Evolutionary conservation across 306 rosid genomes (phyloP).

Genomic region (Quercus rubra): DNA sequence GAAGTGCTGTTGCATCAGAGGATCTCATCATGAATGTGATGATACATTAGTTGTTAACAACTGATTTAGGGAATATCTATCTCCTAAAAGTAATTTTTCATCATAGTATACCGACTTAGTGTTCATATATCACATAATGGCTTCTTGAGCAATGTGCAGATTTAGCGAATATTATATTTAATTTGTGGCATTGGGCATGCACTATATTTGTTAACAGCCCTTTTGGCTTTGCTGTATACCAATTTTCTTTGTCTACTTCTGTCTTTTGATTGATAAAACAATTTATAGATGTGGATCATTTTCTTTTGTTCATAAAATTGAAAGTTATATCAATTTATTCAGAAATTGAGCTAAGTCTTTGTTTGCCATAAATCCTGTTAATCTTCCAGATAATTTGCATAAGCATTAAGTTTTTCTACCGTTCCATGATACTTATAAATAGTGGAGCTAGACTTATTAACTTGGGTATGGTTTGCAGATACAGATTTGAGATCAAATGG

Average conservation of each 20-base stretch:
- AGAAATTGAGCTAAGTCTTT: neutral
- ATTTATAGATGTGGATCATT: neutral
- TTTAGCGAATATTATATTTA: neutral
- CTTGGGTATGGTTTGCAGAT: conserved; percentile 35
- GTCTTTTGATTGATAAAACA: neutral
- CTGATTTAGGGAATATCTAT: neutral
- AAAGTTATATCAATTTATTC: neutral
- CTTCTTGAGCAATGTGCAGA: neutral
- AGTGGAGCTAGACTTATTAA: neutral
- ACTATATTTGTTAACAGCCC: neutral
- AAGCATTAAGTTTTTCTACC: neutral
- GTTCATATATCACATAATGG: neutral
- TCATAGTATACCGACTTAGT: neutral
- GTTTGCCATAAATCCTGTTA: neutral
- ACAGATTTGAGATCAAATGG: conserved; percentile 58
- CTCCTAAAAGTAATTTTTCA: neutral
- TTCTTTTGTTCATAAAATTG: neutral
- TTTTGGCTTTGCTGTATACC: neutral
- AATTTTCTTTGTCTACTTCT: neutral
- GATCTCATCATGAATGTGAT: neutral
- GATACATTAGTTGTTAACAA: neutral
- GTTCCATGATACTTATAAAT: neutral
- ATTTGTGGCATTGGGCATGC: neutral
- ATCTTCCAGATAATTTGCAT: neutral
- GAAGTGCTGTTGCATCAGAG: neutral